Conservation (phyloP, 192 early-diverging fungal genomes). For the Coemansia sp. region DNA sequence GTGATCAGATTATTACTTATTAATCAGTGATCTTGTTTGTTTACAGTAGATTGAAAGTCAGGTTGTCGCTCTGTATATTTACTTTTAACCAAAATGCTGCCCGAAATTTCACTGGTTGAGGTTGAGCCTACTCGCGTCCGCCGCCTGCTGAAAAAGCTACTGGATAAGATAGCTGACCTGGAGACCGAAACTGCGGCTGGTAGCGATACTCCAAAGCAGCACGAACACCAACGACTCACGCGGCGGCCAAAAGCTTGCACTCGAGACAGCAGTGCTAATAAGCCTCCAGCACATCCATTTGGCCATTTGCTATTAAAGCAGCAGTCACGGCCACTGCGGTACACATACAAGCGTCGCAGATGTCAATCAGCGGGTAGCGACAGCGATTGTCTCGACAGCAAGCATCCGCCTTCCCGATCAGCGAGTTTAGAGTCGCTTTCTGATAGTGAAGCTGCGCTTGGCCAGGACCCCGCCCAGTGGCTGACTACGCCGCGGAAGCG, state of each 20-base stretch:
- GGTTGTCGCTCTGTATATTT: background rate
- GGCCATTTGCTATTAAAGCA: conserved; percentile 11
- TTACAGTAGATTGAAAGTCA: background rate
- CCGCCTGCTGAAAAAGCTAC: conserved; percentile 45
- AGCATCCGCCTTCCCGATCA: conserved; percentile 7
- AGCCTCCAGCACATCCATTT: conserved; percentile 43
- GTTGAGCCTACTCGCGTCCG: conserved; percentile 25
- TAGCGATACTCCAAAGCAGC: background rate
- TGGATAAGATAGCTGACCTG: conserved; percentile 40
- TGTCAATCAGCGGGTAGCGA: conserved; percentile 10
- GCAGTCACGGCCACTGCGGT: conserved; percentile 23
- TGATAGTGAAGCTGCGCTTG: conserved; percentile 20
- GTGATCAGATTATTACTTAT: background rate
- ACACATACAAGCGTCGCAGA: conserved; percentile 43
- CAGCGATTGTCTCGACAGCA: conserved; percentile 12
- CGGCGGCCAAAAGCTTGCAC: background rate
- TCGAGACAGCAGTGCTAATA: background rate
- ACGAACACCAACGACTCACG: background rate
- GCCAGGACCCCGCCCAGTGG: conserved; percentile 45
- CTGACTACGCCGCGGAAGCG: conserved; percentile 52
- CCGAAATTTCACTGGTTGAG: conserved; percentile 25
- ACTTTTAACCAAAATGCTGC: conserved; percentile 14
- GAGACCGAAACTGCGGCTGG: conserved; percentile 11
- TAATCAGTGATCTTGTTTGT: background rate
- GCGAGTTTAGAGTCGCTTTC: conserved; percentile 36